phyloP scores from a whole-genome alignment of 768 basidiomycete genomes.

The Suillus subluteus region DNA sequence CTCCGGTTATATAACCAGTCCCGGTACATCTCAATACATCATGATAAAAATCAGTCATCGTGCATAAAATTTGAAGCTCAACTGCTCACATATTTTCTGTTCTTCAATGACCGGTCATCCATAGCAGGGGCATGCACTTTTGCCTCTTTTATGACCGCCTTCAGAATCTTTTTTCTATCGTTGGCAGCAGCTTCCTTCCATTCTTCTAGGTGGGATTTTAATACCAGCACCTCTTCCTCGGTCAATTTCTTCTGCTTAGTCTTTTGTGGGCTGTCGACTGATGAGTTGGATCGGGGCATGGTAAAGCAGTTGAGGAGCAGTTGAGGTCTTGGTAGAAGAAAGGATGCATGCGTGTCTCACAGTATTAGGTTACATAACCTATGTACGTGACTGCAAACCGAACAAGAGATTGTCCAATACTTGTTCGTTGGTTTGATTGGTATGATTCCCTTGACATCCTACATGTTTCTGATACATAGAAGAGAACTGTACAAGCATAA shows the following conservation, averaged over 20 bases:
- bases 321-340: not conserved
- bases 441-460: not conserved
- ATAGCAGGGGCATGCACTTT: not conserved
- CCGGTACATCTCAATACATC: not conserved
- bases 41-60: not conserved
- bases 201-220: conserved; percentile 3
- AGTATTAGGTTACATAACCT: not conserved
- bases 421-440: not conserved
- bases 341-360: not conserved
- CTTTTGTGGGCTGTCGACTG: not conserved
- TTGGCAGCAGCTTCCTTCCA: not conserved
- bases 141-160: not conserved
- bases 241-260: conserved; percentile 4
- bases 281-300: not conserved
- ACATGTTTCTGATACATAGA: not conserved
- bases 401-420: conserved; percentile 1
- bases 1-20: conserved; percentile 6
- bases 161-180: not conserved
- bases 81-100: conserved; percentile 2
- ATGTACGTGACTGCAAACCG: not conserved
- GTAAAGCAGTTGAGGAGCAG: conserved; percentile 1
- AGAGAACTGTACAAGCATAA: not conserved
- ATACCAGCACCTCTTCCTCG: not conserved
- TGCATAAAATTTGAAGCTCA: not conserved
- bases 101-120: not conserved